Evolutionary conservation across 1,139 yeast genomes (phyloP), one percentile per base, ranked within the genome.

Genomic region (Kurtzmaniella quercitrusa): DNA sequence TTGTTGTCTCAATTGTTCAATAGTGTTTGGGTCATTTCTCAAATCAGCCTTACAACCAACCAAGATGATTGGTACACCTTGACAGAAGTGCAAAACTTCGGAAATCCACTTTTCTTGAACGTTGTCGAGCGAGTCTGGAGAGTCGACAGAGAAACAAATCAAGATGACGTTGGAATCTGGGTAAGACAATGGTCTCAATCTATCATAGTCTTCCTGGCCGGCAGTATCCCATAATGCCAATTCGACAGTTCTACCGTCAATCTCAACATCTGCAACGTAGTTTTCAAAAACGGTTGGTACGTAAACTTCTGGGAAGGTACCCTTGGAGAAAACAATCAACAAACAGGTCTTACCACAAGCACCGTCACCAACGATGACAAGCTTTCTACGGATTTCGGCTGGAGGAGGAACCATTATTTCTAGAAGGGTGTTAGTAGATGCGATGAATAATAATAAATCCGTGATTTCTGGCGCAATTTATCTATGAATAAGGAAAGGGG

Each of bases 221-320:
- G 97, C 97, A 55, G 97, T 89, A 87, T 89, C 97, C 96, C 97
- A 89, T 52, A 89, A 76, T 19, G 96, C 96, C 68, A 89, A 77
- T 65, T 88, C 95, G 46, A 88, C 96, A 66, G 87, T 87, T 74
- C 95, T 84, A 44, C 96, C 96, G 59, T 89, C 91, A 48, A 89
- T 95, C 63, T 86, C 95, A 45, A 89, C 96, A 61, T 88, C 95
- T 39, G 96, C 93, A 55, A 88, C 95, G 66, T 89, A 88, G 74
- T 88, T 88, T 65, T 89, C 97, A 60, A 89, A 89, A 47, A 89
- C 96, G 22, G 97, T 89, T 55, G 97, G 97, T 40, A 88, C 96
- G 63, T 89, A 89, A 46, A 88, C 93, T 61, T 88, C 95, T 50
- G 97, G 97, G 81, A 89, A 91, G 44, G 95, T 88, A 50, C 96